Evolutionary conservation across 2,329 filamentous ascomycete genomes (phyloP).

Genomic region (Alternaria ventricosa): DNA sequence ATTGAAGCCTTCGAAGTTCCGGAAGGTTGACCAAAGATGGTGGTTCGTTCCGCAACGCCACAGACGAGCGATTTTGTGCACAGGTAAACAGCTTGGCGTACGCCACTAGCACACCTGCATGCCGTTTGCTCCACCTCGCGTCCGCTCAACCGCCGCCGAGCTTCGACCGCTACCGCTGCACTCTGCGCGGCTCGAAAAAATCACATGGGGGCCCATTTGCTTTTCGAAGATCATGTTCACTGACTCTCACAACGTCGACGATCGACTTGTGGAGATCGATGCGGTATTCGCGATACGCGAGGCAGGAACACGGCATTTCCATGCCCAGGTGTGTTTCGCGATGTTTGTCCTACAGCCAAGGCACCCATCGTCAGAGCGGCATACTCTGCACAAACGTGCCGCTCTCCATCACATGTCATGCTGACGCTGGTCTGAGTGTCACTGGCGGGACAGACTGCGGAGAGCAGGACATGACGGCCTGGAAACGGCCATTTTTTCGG

Average conservation of each 20-base stretch:
- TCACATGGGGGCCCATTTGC: neutral
- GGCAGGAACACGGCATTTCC: neutral
- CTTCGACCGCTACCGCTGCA: neutral
- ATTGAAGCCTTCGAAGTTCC: neutral
- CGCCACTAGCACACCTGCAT: neutral
- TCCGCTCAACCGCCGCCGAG: neutral
- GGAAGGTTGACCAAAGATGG: constrained; percentile 5
- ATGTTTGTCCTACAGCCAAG: neutral
- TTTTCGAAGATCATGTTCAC: constrained; percentile 15
- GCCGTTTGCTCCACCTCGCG: neutral
- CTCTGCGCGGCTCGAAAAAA: neutral
- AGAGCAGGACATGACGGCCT: neutral
- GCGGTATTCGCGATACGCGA: neutral
- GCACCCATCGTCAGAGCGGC: neutral
- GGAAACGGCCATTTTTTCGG: constrained; percentile 1
- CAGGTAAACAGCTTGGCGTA: constrained; percentile 1
- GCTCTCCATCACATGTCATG: neutral
- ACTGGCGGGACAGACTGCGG: neutral
- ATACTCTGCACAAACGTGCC: neutral
- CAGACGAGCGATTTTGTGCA: neutral
- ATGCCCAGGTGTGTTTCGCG: neutral
- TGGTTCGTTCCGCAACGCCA: neutral
- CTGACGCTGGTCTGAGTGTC: neutral
- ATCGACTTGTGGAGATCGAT: constrained; percentile 3
- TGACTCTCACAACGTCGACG: constrained; percentile 1